Evolutionary conservation across 2,329 filamentous ascomycete genomes (phyloP), one percentile per base, ranked within the genome.

Genomic region (Colletotrichum sp.): DNA sequence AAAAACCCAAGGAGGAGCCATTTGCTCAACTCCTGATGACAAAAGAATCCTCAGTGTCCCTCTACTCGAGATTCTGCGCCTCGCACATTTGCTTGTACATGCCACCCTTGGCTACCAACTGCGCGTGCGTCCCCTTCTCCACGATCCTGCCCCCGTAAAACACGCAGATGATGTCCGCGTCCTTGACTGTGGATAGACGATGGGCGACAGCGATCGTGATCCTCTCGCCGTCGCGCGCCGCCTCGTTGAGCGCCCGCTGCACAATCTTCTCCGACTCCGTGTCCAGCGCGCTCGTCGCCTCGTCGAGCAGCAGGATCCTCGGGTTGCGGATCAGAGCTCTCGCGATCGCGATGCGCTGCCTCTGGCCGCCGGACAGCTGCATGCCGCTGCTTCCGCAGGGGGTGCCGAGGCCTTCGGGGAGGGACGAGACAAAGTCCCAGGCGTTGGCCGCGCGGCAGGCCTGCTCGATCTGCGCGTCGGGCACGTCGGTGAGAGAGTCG

Each of bases 261-360:
- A 95, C 91, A 1, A 92, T 84, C 76, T 89, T 90, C 81, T 95
- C 93, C 1, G 89, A 92, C 79, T 93, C 89, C 0, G 91, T 92
- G 77, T 95, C 93, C 0, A 95, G 86, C 0, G 86, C 86, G 24
- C 84, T 86, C 0, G 94, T 96, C 2, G 94, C 94, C 83, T 96
- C 94, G 79, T 96, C 94, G 0, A 96, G 86, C 7, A 96, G 89
- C 4, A 96, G 84, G 3, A 96, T 90, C 1, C 87, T 85, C 0
- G 94, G 94, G 66, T 91, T 86, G 61, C 92, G 91, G 69, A 95
- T 88, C 32, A 95, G 92, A 13, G 92, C 92, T 9, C 94, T 88
- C 0, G 94, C 94, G 76, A 96, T 95, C 10, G 93, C 93, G 38
- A 95, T 89, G 26, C 93, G 90, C 81, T 95, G 94, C 9, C 93